Percentiles rank a stretch among this genome's conserved stretches.
Evolutionary conservation across 2,329 filamentous ascomycete genomes (phyloP).

Genomic region (Corinectria fuckeliana): DNA sequence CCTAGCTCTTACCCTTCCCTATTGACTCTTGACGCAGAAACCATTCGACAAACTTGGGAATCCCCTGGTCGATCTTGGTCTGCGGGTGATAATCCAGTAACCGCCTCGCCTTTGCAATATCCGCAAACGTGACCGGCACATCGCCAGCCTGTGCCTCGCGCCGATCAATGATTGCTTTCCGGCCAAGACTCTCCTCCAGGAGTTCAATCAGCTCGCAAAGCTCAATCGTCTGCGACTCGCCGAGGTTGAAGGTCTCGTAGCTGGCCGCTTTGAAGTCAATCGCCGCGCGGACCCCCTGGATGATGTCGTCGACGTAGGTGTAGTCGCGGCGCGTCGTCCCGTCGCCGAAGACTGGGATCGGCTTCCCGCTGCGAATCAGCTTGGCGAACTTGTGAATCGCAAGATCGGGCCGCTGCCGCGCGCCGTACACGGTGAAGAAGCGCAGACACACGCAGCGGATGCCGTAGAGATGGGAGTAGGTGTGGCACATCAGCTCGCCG

Average conservation of each 20-base stretch:
- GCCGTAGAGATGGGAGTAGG: slow-evolving; percentile 32
- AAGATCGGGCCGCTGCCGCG: slow-evolving; percentile 34
- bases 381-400: slow-evolving; percentile 35
- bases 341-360: slow-evolving; percentile 35
- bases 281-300: slow-evolving; percentile 31
- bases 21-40: slow-evolving; percentile 18
- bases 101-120: slow-evolving; percentile 28
- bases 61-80: slow-evolving; percentile 27
- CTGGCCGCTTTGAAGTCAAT: slow-evolving; percentile 25
- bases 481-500: slow-evolving; percentile 33
- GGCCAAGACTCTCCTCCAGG: slow-evolving; percentile 28
- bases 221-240: slow-evolving; percentile 32
- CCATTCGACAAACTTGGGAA: slow-evolving; percentile 31
- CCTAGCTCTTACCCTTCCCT: background rate
- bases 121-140: slow-evolving; percentile 31
- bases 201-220: slow-evolving; percentile 27
- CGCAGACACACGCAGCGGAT: slow-evolving; percentile 33
- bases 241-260: slow-evolving; percentile 35
- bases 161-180: slow-evolving; percentile 26
- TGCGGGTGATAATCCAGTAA: slow-evolving; percentile 29
- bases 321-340: slow-evolving; percentile 34
- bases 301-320: slow-evolving; percentile 35
- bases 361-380: slow-evolving; percentile 30
- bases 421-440: slow-evolving; percentile 38
- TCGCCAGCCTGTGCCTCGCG: slow-evolving; percentile 31